phyloP scores from a whole-genome alignment of 2,329 filamentous ascomycete species.

The Hirsutella thompsonii region DNA sequence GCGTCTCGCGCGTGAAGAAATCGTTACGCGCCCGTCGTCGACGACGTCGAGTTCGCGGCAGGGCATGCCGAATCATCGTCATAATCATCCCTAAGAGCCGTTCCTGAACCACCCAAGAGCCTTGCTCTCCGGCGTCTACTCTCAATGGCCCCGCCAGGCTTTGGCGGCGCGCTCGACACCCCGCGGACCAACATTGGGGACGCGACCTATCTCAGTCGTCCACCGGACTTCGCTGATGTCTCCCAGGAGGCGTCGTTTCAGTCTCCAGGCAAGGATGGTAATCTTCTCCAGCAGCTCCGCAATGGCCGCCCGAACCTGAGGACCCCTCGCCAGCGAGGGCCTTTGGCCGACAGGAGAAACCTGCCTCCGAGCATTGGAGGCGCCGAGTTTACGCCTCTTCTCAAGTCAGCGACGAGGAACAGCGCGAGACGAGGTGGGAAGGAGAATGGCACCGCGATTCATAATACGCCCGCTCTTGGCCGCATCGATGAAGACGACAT shows the following conservation, averaged over 20 bases:
- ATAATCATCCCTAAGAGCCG: neutral
- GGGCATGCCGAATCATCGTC: neutral
- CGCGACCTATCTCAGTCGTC: slow-evolving; percentile 62
- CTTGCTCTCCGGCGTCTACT: slow-evolving; percentile 4
- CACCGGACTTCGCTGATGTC: slow-evolving; percentile 61
- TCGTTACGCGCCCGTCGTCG: neutral
- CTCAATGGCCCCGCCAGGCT: slow-evolving; percentile 51
- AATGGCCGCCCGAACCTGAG: slow-evolving; percentile 52
- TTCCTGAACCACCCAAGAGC: neutral
- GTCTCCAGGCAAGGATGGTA: slow-evolving; percentile 56
- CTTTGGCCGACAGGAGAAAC: slow-evolving; percentile 60
- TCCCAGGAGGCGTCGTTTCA: slow-evolving; percentile 82
- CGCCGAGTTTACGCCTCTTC: slow-evolving; percentile 84
- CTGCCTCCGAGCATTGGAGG: slow-evolving; percentile 50
- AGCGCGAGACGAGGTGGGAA: slow-evolving; percentile 54
- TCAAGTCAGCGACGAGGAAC: slow-evolving; percentile 68
- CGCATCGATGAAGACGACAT: slow-evolving; percentile 59
- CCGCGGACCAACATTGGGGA: slow-evolving; percentile 77
- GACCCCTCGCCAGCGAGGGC: slow-evolving; percentile 61
- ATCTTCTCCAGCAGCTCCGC: slow-evolving; percentile 63
- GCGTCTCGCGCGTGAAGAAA: neutral
- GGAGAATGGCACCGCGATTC: slow-evolving; percentile 43
- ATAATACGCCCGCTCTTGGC: slow-evolving; percentile 57
- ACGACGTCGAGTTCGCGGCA: neutral
- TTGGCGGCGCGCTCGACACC: slow-evolving; percentile 58